Base-by-base conservation (phyloP, 2,329 filamentous ascomycete genomes). In the Coniochaeta prunicola region DNA sequence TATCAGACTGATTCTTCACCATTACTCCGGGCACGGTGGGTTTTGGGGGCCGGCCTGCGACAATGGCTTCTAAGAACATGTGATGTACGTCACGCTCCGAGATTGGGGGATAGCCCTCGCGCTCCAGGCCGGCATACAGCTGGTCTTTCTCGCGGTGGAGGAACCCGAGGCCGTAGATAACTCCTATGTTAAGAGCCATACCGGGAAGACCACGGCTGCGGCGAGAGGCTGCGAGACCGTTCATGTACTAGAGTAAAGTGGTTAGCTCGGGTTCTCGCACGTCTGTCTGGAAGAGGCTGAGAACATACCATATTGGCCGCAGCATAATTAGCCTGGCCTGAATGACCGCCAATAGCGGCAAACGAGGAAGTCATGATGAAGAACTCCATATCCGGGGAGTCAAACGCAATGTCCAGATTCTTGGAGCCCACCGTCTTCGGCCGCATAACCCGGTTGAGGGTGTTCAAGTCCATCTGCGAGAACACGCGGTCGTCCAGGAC, bases 1-100 rank as follows among this genome's bases (percentile, higher is more conserved):
- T n/a, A n/a, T n/a, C 36, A 5, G 48, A 34, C 40, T 45, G 40
- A 21, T 45, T 45, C 17, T 6, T 13, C 2, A 12, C 9, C 7
- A 45, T 2, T 3, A 26, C 12, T 24, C 19, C 40, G 5, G 40
- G 7, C 4, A 19, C 13, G n/a, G 30, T 34, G 2, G 50, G 53
- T 15, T 61, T 59, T 3, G 56, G 59, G 0, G 75, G 73, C 7
- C 66, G 69, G 4, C 79, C 77, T 0, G 73, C 72, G 0, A 71
- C 65, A 28, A 83, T 75, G 5, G 79, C 78, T 64, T 83, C 79
- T 9, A 80, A 71, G 60, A 83, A 79, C 69, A 79, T 74, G 62
- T 79, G 75, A 62, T 81, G 78, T 17, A 82, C 64, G 57, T 81
- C 78, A 3, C 73, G 70, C 65, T 83, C 80, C 2, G 79, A 80